Evolutionary conservation across 1,284 basidiomycete species (phyloP).

Genomic region (Volvariella volvacea): DNA sequence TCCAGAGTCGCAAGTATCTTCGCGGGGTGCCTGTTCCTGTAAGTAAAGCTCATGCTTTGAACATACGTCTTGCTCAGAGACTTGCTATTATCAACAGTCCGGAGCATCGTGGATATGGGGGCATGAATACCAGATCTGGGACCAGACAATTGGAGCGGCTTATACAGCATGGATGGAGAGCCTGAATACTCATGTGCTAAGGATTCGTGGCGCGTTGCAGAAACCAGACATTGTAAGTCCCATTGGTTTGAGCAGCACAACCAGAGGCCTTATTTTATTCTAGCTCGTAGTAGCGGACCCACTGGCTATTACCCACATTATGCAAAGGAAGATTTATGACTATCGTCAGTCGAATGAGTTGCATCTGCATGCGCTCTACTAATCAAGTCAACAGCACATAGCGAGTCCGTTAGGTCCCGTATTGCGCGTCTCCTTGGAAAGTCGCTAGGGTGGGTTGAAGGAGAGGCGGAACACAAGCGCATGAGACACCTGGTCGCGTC

Average conservation of each 20-base stretch:
- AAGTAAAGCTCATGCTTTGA: background rate
- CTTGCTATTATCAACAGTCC: background rate
- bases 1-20: background rate
- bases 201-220: background rate
- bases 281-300: conserved; percentile 23
- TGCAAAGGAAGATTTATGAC: conserved; percentile 18
- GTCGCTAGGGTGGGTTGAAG: conserved; percentile 24
- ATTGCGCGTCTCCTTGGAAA: conserved; percentile 23
- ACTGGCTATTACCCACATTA: conserved; percentile 17
- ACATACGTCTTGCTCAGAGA: background rate
- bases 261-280: background rate
- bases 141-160: background rate
- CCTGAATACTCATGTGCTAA: background rate
- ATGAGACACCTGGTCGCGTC: conserved; percentile 18
- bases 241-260: background rate
- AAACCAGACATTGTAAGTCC: background rate
- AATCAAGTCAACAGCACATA: conserved; percentile 14
- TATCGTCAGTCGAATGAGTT: conserved; percentile 13
- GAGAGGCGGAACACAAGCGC: conserved; percentile 21
- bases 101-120: conserved; percentile 1
- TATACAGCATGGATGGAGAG: background rate
- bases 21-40: background rate
- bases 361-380: background rate
- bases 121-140: background rate
- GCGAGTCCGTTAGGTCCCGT: conserved; percentile 20